phyloP scores from a whole-genome alignment of 345 rosid species.

The Eucalyptus virginea region DNA sequence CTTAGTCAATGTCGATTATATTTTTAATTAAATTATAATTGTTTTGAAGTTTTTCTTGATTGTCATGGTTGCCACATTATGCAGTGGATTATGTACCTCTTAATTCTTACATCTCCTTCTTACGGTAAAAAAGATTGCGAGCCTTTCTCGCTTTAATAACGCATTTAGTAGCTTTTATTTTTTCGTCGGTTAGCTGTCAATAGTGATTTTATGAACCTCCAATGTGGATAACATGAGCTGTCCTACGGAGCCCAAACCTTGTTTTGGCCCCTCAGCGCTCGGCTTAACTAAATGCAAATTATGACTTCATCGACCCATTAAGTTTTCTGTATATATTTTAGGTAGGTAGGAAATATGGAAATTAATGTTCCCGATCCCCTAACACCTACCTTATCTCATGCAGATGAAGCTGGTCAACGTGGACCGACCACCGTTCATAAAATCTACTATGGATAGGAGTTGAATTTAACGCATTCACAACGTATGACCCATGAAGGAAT shows the following conservation, averaged over 20 bases:
- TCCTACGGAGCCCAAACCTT: neutral
- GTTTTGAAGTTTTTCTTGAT: fast-evolving
- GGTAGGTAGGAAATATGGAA: neutral
- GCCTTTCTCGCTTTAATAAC: neutral
- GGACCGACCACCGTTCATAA: neutral
- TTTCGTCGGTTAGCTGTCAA: neutral
- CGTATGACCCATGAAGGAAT: neutral
- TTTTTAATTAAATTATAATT: no score
- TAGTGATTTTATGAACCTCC: neutral
- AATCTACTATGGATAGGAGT: neutral
- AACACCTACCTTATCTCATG: neutral
- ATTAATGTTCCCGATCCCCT: neutral
- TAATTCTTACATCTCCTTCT: neutral
- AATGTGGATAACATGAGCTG: neutral
- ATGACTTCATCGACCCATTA: neutral
- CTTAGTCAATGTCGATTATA: no score
- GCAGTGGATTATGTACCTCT: neutral
- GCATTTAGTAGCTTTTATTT: neutral
- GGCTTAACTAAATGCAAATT: neutral
- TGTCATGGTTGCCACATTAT: neutral
- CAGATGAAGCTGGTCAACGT: neutral
- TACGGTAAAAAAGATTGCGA: neutral
- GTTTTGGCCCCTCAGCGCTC: neutral
- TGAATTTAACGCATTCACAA: neutral
- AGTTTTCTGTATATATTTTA: neutral